Conservation (phyloP, 2,329 filamentous ascomycete species). For the Fusarium sp. region DNA sequence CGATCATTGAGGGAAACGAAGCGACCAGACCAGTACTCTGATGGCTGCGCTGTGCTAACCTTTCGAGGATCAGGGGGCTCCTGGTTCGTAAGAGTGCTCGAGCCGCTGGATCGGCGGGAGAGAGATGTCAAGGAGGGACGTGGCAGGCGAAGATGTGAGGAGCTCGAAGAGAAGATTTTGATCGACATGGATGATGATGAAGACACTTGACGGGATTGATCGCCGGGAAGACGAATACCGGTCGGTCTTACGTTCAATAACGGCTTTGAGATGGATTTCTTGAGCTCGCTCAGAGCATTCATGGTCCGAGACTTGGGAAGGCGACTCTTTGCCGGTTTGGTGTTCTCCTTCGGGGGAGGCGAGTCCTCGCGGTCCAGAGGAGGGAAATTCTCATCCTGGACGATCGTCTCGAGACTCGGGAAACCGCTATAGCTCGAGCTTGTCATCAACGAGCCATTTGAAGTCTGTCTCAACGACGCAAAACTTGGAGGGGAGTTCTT, state of each 20-base stretch:
- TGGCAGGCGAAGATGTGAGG: constrained; percentile 35
- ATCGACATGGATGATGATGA: constrained; percentile 40
- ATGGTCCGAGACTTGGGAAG: constrained; percentile 61
- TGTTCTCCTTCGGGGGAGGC: background rate
- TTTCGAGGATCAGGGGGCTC: constrained; percentile 41
- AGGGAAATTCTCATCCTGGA: constrained; percentile 47
- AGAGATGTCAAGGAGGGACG: constrained; percentile 34
- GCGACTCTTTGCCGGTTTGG: constrained; percentile 35
- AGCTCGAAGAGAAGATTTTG: constrained; percentile 24
- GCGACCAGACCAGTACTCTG: constrained; percentile 72
- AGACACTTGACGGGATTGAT: constrained; percentile 32
- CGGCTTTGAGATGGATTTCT: constrained; percentile 57
- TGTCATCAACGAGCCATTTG: constrained; percentile 18
- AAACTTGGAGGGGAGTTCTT: constrained; percentile 31
- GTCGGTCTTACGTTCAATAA: constrained; percentile 37
- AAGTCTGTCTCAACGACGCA: constrained; percentile 23
- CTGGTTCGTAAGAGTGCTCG: constrained; percentile 27
- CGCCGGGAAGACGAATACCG: constrained; percentile 17
- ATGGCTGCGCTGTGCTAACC: constrained; percentile 58
- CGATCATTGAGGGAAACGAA: constrained; percentile 69
- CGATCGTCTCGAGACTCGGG: constrained; percentile 9
- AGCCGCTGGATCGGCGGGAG: constrained; percentile 27
- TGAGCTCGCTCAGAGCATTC: constrained; percentile 58
- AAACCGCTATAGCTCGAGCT: constrained; percentile 28
- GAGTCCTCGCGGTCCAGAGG: constrained; percentile 12